Conservation (phyloP, 805 yeast genomes). For the Ogataea pini region DNA sequence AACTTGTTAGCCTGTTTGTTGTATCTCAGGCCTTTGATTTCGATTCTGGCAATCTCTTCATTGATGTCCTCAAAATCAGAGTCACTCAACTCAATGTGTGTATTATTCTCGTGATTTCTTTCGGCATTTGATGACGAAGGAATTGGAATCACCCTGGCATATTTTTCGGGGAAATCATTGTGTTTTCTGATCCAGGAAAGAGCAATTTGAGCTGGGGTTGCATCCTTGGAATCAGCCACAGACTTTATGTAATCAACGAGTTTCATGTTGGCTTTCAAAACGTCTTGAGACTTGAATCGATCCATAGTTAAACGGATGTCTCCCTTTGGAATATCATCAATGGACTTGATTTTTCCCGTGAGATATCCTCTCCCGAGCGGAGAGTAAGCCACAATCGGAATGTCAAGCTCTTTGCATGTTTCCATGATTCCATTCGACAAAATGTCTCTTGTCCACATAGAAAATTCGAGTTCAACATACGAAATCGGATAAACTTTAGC, state of each 20-base stretch:
- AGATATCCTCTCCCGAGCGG: conserved; percentile 81
- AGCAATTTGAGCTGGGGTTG: conserved; percentile 66
- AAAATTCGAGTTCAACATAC: conserved; percentile 77
- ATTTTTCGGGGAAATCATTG: conserved; percentile 37
- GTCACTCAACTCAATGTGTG: conserved; percentile 48
- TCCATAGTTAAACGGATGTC: conserved; percentile 56
- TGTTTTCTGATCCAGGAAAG: conserved; percentile 62
- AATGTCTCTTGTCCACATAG: conserved; percentile 67
- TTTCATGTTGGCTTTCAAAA: conserved; percentile 48
- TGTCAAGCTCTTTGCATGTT: conserved; percentile 53
- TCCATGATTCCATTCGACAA: conserved; percentile 62
- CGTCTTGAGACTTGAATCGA: conserved; percentile 58
- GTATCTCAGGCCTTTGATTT: conserved; percentile 49
- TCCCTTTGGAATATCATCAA: conserved; percentile 51
- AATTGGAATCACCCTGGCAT: conserved; percentile 68
- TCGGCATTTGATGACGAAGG: conserved; percentile 69
- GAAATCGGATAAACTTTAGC: conserved; percentile 55
- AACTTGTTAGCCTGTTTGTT: conserved; percentile 13
- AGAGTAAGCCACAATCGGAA: conserved; percentile 78
- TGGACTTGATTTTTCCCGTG: conserved; percentile 57
- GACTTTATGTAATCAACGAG: conserved; percentile 51
- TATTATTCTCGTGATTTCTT: conserved; percentile 64
- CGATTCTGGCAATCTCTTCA: conserved; percentile 41
- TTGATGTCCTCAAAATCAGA: conserved; percentile 58
- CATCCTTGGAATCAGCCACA: conserved; percentile 46